A percentile compares a stretch with the other conserved stretches of the same genome.
phyloP scores from a whole-genome alignment of 179 eudicot genomes.

The Camellia oleifera region DNA sequence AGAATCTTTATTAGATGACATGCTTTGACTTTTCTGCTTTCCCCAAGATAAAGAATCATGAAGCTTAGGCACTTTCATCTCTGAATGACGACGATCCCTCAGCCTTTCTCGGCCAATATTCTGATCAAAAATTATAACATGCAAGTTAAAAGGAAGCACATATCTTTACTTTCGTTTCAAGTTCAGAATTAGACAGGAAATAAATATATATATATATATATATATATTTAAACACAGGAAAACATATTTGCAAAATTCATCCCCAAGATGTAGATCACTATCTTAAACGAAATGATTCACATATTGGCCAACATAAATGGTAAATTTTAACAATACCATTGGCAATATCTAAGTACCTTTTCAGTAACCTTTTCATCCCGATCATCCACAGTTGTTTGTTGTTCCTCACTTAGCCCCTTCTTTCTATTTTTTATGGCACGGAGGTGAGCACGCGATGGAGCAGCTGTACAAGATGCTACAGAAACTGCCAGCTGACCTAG shows the following conservation, averaged over 20 bases:
- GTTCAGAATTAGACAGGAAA: too few species aligned
- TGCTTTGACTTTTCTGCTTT: too few species aligned
- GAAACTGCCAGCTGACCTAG: slow-evolving; percentile 79
- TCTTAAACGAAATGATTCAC: neutral
- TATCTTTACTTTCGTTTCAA: too few species aligned
- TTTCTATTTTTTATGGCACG: slow-evolving; percentile 63
- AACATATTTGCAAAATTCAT: neutral
- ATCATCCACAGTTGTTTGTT: slow-evolving; percentile 26
- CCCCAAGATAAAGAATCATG: too few species aligned
- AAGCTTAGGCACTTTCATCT: too few species aligned
- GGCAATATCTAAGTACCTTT: slow-evolving; percentile 38
- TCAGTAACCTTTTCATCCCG: slow-evolving; percentile 33
- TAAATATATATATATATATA: too few species aligned
- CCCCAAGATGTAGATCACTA: too few species aligned
- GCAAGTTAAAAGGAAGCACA: too few species aligned
- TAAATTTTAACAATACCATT: neutral
- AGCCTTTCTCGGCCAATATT: too few species aligned
- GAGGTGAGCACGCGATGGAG: slow-evolving; percentile 84
- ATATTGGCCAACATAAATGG: neutral
- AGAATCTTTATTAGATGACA: too few species aligned
- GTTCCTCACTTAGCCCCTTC: slow-evolving; percentile 47
- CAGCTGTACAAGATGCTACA: slow-evolving; percentile 69
- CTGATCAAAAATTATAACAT: too few species aligned
- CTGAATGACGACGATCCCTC: too few species aligned
- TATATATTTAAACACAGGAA: neutral